phyloP scores from a whole-genome alignment of 2,329 filamentous ascomycete genomes.

The Microascus cirrosus region DNA sequence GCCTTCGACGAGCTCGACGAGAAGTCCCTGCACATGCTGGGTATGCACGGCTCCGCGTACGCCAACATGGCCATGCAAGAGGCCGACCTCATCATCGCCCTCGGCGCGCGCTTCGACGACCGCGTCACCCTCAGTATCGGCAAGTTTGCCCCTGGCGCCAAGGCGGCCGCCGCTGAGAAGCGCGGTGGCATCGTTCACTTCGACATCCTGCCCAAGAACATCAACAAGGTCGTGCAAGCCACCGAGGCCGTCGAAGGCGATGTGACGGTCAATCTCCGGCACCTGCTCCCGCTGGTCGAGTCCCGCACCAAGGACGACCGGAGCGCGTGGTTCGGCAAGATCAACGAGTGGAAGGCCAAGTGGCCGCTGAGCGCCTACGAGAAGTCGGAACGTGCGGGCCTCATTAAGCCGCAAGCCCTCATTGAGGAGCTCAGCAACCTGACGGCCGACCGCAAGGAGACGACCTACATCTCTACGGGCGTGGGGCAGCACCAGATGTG shows the following conservation, averaged over 20 bases:
- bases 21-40: slow-evolving; percentile 95
- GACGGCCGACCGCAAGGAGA: slow-evolving; percentile 67
- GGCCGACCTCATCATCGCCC: slow-evolving; percentile 87
- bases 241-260: slow-evolving; percentile 94
- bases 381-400: slow-evolving; percentile 58
- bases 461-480: slow-evolving; percentile 83
- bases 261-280: slow-evolving; percentile 65
- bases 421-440: slow-evolving; percentile 85
- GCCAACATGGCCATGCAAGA: slow-evolving; percentile 98
- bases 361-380: slow-evolving; percentile 82
- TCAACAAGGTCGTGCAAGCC: slow-evolving; percentile 97
- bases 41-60: slow-evolving; percentile 95
- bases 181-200: slow-evolving; percentile 95
- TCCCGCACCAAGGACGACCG: slow-evolving; percentile 51
- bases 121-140: slow-evolving; percentile 73
- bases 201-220: slow-evolving; percentile 99
- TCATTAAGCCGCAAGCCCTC: slow-evolving; percentile 90
- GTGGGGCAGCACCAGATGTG: slow-evolving; percentile 99
- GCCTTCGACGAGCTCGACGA: slow-evolving; percentile 87
- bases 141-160: slow-evolving; percentile 85
- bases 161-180: slow-evolving; percentile 69
- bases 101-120: slow-evolving; percentile 92
- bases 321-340: slow-evolving; percentile 80
- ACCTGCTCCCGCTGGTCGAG: slow-evolving; percentile 63
- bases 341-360: slow-evolving; percentile 79